phyloP scores from a whole-genome alignment of 2,329 filamentous ascomycete species.

The Penicillium sclerotiorum region DNA sequence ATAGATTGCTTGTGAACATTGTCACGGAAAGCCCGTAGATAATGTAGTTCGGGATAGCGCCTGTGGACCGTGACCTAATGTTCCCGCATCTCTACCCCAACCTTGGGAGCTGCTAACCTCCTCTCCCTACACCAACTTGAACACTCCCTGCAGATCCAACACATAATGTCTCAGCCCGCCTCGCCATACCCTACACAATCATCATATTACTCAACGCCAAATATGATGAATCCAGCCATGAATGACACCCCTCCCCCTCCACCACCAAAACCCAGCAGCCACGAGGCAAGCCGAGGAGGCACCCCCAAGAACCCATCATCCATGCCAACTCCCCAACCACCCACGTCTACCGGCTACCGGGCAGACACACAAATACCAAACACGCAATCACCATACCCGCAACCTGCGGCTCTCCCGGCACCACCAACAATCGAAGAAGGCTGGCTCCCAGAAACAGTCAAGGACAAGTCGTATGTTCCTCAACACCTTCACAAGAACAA shows the following conservation, averaged over 20 bases:
- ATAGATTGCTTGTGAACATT: too few species aligned
- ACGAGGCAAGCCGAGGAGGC: constrained; percentile 67
- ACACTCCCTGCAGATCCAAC: constrained; percentile 3
- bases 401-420: constrained; percentile 24
- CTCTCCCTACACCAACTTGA: constrained; percentile 13
- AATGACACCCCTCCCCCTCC: constrained; percentile 66
- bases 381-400: constrained; percentile 12
- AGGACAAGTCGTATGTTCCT: constrained; percentile 75
- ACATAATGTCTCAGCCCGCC: constrained; percentile 29
- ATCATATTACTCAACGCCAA: constrained; percentile 25
- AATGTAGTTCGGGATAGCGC: too few species aligned
- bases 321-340: constrained; percentile 47
- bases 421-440: constrained; percentile 56
- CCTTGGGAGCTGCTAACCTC: background rate
- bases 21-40: too few species aligned
- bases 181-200: constrained; percentile 28
- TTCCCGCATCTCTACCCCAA: background rate
- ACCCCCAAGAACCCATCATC: constrained; percentile 60
- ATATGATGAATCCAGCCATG: constrained; percentile 33
- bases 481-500: constrained; percentile 6
- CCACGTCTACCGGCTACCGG: constrained; percentile 31
- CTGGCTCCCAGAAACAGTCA: constrained; percentile 76
- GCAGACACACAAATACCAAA: constrained; percentile 18
- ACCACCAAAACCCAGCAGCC: constrained; percentile 71
- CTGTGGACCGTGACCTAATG: too few species aligned